Conservation (phyloP, 1,284 basidiomycete species). For the Trichosporon asahii region DNA sequence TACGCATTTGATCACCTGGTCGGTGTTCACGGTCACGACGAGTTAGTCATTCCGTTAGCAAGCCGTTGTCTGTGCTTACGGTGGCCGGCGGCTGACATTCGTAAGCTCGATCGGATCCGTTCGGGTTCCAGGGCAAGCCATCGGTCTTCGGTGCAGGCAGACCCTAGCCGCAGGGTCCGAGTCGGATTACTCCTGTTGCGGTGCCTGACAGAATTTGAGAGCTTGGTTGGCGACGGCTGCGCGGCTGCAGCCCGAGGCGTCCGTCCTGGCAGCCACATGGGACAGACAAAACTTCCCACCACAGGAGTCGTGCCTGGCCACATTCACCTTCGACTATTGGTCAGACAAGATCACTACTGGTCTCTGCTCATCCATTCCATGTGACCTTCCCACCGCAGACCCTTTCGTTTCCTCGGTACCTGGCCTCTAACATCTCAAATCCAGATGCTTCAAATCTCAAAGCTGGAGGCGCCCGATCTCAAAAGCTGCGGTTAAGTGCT, state of each 20-base stretch:
- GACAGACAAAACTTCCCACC: no score
- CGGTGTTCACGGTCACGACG: not conserved
- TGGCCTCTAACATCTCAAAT: not conserved
- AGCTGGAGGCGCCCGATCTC: not conserved
- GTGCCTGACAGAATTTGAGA: not conserved
- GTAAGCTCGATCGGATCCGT: constrained; percentile 4
- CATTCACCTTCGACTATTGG: not conserved
- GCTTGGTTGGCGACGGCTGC: not conserved
- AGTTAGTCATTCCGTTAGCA: constrained; percentile 5
- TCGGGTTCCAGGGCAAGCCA: constrained; percentile 11
- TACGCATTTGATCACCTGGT: not conserved
- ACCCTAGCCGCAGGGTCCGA: not conserved
- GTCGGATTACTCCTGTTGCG: not conserved
- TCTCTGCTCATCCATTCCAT: not conserved
- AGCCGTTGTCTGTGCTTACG: not conserved
- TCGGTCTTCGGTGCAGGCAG: constrained; percentile 7
- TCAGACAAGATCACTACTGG: not conserved
- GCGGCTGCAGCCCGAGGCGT: not conserved
- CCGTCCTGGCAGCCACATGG: not conserved
- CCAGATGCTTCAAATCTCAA: not conserved
- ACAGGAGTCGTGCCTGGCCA: not conserved
- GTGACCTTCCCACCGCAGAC: not conserved
- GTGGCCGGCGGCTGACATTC: not conserved
- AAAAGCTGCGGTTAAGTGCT: not conserved
- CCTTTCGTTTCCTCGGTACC: not conserved